Conservation (phyloP, 2,329 filamentous ascomycete genomes). For the Penicillium sp. region DNA sequence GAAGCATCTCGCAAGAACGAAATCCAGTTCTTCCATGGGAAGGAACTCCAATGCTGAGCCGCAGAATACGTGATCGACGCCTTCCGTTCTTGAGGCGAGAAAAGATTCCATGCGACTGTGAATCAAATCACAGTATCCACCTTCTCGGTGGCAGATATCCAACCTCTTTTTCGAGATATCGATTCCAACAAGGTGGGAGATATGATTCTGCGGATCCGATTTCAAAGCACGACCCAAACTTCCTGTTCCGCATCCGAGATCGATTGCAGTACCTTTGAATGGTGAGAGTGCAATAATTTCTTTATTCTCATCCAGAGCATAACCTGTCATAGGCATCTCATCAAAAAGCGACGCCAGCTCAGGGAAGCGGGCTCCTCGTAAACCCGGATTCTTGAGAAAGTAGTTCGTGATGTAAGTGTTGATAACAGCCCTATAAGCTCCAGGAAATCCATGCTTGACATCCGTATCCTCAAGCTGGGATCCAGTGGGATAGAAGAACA, state of each 20-base stretch:
- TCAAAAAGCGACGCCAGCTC: slow-evolving; percentile 2
- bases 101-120: slow-evolving; percentile 14
- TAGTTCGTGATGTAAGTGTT: slow-evolving; percentile 25
- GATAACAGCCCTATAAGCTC: slow-evolving; percentile 18
- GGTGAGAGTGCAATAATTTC: not conserved
- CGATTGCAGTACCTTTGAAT: slow-evolving; percentile 15
- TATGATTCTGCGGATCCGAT: slow-evolving; percentile 4
- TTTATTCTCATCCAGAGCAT: not conserved
- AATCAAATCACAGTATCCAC: slow-evolving; percentile 13
- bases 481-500: slow-evolving; percentile 18
- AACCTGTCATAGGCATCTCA: not conserved
- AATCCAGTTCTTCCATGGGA: slow-evolving; percentile 16
- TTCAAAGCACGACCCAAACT: slow-evolving; percentile 15
- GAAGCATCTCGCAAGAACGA: slow-evolving; percentile 21
- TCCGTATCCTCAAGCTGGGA: slow-evolving; percentile 15
- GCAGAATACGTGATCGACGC: slow-evolving; percentile 21
- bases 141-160: slow-evolving; percentile 6
- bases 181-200: slow-evolving; percentile 7
- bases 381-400: slow-evolving; percentile 8
- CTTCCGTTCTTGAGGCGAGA: not conserved
- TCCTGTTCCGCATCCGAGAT: slow-evolving; percentile 23
- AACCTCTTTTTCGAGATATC: slow-evolving; percentile 9
- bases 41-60: slow-evolving; percentile 16
- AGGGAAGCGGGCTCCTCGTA: not conserved
- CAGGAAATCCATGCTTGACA: slow-evolving; percentile 17